These are phyloP conservation scores for Penicillium psychrosexuale DNA, from an alignment of 2,329 filamentous ascomycete genomes.

Conservation along the genomic window DNA sequence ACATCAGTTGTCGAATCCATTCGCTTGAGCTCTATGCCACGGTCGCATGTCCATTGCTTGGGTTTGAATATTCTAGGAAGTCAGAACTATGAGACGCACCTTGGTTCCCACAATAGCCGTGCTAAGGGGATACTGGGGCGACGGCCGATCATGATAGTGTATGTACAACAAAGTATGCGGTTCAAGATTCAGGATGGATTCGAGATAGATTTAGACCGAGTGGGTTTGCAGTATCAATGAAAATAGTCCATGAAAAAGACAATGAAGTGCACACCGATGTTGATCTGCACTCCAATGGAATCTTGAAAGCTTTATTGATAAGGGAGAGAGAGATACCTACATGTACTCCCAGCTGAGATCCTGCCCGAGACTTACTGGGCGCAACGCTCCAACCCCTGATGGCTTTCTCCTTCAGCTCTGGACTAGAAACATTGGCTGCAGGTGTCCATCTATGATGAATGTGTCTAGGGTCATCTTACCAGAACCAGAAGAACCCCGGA, in stretches of 20 bases:
- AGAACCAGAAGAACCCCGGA: background rate
- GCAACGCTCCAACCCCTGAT: background rate
- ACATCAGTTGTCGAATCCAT: background rate
- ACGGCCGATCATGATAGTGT: slow-evolving; percentile 9
- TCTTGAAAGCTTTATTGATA: background rate
- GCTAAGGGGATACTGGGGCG: slow-evolving; percentile 25
- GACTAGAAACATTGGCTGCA: slow-evolving; percentile 4
- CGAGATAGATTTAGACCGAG: background rate
- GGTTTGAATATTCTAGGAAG: background rate
- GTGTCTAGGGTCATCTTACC: background rate
- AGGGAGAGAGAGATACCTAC: background rate
- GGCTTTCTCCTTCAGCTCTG: background rate
- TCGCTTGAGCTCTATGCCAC: background rate
- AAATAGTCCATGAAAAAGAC: background rate
- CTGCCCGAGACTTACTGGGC: background rate
- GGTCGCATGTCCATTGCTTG: background rate
- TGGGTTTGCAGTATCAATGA: background rate
- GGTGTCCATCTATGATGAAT: slow-evolving; percentile 3
- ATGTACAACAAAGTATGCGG: background rate
- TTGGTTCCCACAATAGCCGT: slow-evolving; percentile 33
- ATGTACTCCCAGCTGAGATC: background rate
- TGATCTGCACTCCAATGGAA: slow-evolving; percentile 1
- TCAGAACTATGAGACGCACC: slow-evolving; percentile 21
- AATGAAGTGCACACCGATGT: slow-evolving; percentile 1
- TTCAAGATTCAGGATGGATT: background rate